Conservation (phyloP, 768 basidiomycete genomes). For the Collybia nuda region DNA sequence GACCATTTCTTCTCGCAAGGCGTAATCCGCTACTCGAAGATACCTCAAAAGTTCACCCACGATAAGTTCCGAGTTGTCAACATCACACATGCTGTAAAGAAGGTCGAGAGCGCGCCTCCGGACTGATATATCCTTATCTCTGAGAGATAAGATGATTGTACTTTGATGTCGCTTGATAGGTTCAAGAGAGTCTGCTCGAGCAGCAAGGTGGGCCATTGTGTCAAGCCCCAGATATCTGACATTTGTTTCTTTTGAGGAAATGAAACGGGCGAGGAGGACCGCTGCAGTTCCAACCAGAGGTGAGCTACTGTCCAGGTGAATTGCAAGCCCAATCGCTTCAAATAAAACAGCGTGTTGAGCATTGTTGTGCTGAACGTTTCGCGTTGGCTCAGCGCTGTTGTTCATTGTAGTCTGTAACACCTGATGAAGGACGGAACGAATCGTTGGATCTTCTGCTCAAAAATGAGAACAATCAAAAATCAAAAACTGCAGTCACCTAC, state of each 20-base stretch:
- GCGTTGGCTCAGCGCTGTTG: slow-evolving; percentile 84
- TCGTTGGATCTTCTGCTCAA: slow-evolving; percentile 73
- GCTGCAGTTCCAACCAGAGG: slow-evolving; percentile 87
- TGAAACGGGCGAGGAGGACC: slow-evolving; percentile 90
- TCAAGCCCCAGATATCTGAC: slow-evolving; percentile 97
- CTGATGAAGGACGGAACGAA: slow-evolving; percentile 73
- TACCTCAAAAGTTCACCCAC: slow-evolving; percentile 95
- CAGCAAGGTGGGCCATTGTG: slow-evolving; percentile 97
- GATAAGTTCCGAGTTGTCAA: slow-evolving; percentile 94
- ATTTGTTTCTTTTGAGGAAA: slow-evolving; percentile 97
- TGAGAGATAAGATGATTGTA: slow-evolving; percentile 90
- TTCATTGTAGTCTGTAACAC: slow-evolving; percentile 91
- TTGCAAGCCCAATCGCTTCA: slow-evolving; percentile 95
- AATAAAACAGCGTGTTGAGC: slow-evolving; percentile 98
- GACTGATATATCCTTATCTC: slow-evolving; percentile 97
- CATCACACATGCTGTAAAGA: slow-evolving; percentile 98
- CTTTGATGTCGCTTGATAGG: slow-evolving; percentile 94
- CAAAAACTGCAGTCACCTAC: slow-evolving; percentile 40
- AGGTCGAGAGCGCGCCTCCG: slow-evolving; percentile 92
- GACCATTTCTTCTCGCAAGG: slow-evolving; percentile 96
- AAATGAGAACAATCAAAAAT: slow-evolving; percentile 1
- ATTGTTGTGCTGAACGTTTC: slow-evolving; percentile 98
- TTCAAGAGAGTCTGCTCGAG: slow-evolving; percentile 86
- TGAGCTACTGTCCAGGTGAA: slow-evolving; percentile 92
- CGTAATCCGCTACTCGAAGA: slow-evolving; percentile 95